Evolutionary conservation across 2,329 filamentous ascomycete genomes (phyloP).

Genomic region (Cladophialophora exuberans): DNA sequence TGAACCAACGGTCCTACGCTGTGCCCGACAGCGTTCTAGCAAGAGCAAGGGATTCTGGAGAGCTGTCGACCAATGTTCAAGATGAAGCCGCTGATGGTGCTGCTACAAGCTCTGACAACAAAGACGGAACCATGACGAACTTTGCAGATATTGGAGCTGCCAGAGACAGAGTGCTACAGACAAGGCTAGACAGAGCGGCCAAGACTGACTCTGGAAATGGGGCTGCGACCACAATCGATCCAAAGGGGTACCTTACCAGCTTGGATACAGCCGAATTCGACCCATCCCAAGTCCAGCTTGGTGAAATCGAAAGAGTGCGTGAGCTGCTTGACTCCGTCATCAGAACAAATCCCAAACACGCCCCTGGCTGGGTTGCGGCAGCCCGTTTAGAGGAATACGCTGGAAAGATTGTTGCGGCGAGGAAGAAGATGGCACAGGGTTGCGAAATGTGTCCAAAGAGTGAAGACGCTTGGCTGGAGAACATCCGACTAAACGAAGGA

Average conservation of each 20-base stretch:
- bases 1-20: constrained; percentile 86
- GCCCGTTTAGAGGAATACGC: constrained; percentile 90
- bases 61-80: constrained; percentile 85
- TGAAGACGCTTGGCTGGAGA: constrained; percentile 95
- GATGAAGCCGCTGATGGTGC: constrained; percentile 69
- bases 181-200: constrained; percentile 88
- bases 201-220: constrained; percentile 71
- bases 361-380: constrained; percentile 93
- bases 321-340: constrained; percentile 94
- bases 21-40: constrained; percentile 95
- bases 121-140: constrained; percentile 92
- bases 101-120: constrained; percentile 49
- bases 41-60: constrained; percentile 75
- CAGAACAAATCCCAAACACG: constrained; percentile 94
- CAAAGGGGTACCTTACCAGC: constrained; percentile 93
- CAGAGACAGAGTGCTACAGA: constrained; percentile 91
- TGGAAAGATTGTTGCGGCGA: constrained; percentile 85
- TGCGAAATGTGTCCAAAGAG: constrained; percentile 91
- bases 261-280: constrained; percentile 79
- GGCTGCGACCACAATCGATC: constrained; percentile 87
- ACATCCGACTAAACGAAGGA: constrained; percentile 87
- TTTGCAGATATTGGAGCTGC: constrained; percentile 97
- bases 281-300: constrained; percentile 80
- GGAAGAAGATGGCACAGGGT: constrained; percentile 84
- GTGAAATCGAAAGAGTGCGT: constrained; percentile 92